These are phyloP conservation scores for Conidiobolus incongruus DNA, from an alignment of 371 early-diverging fungal genomes.

Conservation along the genomic window DNA sequence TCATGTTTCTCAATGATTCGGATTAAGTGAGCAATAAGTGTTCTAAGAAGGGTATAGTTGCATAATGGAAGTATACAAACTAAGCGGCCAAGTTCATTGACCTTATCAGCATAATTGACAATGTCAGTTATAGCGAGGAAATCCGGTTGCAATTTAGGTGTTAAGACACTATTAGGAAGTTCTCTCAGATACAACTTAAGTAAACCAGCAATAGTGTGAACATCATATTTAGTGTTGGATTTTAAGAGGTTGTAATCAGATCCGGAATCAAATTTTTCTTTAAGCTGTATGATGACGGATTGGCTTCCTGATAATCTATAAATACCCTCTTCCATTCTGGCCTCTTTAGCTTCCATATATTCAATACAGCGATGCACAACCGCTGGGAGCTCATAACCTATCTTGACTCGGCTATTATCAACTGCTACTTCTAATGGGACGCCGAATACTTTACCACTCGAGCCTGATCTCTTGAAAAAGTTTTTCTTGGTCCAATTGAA, in stretches of 20 bases:
- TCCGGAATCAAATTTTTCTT: conserved; percentile 50
- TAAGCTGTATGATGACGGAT: conserved; percentile 38
- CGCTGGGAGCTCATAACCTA: conserved; percentile 62
- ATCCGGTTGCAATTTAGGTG: conserved; percentile 45
- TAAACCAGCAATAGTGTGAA: conserved; percentile 79
- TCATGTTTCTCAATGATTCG: conserved; percentile 59
- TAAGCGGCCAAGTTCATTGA: conserved; percentile 51
- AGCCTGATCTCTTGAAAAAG: conserved; percentile 4
- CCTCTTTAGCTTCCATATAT: conserved; percentile 65
- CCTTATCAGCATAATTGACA: conserved; percentile 33
- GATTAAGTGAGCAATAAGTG: conserved; percentile 68
- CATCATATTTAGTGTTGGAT: conserved; percentile 39
- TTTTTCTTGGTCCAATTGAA: conserved; percentile 14
- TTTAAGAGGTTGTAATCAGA: conserved; percentile 18
- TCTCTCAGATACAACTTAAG: conserved; percentile 85
- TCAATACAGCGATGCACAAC: conserved; percentile 88
- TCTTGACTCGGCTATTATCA: conserved; percentile 28
- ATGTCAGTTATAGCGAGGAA: conserved; percentile 14
- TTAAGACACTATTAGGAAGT: conserved; percentile 65
- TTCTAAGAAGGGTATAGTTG: conserved; percentile 75
- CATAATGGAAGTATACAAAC: conserved; percentile 56
- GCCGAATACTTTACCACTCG: conserved; percentile 33
- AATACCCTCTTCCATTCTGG: conserved; percentile 75
- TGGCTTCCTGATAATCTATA: conserved; percentile 76
- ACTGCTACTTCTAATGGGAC: conserved; percentile 40